Evolutionary conservation across 352 stramenopile genomes (phyloP).

Genomic region (Plasmopara viticola): DNA sequence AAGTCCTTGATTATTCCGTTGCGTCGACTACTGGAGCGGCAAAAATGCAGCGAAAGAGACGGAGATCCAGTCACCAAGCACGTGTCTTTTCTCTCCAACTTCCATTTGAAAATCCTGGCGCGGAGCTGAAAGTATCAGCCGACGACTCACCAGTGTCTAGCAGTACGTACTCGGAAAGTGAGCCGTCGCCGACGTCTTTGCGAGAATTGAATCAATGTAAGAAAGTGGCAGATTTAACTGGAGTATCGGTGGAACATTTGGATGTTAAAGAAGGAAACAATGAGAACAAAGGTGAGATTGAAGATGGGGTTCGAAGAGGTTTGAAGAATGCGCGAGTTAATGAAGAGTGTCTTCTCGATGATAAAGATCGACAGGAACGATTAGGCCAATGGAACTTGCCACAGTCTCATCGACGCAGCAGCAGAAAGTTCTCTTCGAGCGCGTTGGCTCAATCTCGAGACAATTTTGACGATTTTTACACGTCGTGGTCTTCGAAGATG

Average conservation of each 20-base stretch:
- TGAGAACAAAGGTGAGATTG: conserved; percentile 37
- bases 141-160: conserved; percentile 25
- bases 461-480: conserved; percentile 71
- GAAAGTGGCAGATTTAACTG: conserved; percentile 3
- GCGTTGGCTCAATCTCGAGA: conserved; percentile 33
- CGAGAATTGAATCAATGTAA: conserved; percentile 25
- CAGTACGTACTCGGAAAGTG: conserved; percentile 20
- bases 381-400: conserved; percentile 74
- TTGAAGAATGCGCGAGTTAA: conserved; percentile 9
- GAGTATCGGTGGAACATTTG: conserved; percentile 13
- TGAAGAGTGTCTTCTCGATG: conserved; percentile 1
- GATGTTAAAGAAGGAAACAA: conserved; percentile 39
- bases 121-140: conserved; percentile 4
- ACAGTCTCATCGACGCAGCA: conserved; percentile 35
- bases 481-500: conserved; percentile 67
- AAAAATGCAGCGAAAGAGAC: conserved; percentile 26
- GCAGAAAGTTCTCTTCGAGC: conserved; percentile 35
- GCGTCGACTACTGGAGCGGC: conserved; percentile 9
- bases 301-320: conserved; percentile 17
- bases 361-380: conserved; percentile 47
- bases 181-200: conserved; percentile 16
- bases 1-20: conserved; percentile 71
- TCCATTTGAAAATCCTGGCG: conserved; percentile 40
- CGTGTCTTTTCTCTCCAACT: conserved; percentile 44
- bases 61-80: conserved; percentile 20